Evolutionary conservation across 345 rosid genomes (phyloP), one percentile per base, ranked within the genome.

Genomic region (Linum usitatissimum): DNA sequence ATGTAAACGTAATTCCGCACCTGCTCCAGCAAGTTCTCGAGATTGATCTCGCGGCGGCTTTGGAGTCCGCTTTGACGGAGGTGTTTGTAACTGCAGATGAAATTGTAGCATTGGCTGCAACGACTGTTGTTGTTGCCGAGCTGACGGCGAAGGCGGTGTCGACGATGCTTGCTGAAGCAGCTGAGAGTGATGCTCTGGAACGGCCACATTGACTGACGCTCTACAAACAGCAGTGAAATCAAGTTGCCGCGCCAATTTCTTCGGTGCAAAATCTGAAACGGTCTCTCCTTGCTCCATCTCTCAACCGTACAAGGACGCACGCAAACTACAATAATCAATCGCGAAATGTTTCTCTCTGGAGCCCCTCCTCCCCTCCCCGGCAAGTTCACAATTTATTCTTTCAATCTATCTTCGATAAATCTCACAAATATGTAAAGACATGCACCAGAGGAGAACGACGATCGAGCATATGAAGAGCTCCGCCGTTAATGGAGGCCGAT

Each of bases 221-320:
- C 72, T 68, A 59, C 74, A 69, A 19, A 65, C 18, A 18, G 66
- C 59, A 3, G 73, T 76, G 77, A 79, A 77, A 82, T 84, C 89
- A 67, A 79, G 74, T 65, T 80, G 86, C 59, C 80, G 79, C 59
- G 80, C 81, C 56, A 77, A 39, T 60, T 74, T 72, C 69, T 79
- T 82, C 18, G 71, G 78, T 36, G 73, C 69, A 23, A 71, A 78
- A 71, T 66, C 80, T 58, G 79, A 64, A 70, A 74, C 71, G 15
- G 74, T 64, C 61, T 81, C 80, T 57, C 70, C 65, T 61, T 81
- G 73, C 66, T 77, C 84, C 85, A 86, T 78, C 61, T 31, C 45
- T 48, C 42, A 48, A 54, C 23, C 56, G 23, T 67, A 31, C 17
- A 51, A 61, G 53, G 42, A 58, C 13, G 28, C 1, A 1, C 59